phyloP scores from a whole-genome alignment of 2,329 filamentous ascomycete genomes.

The Cercospora nicotianae region DNA sequence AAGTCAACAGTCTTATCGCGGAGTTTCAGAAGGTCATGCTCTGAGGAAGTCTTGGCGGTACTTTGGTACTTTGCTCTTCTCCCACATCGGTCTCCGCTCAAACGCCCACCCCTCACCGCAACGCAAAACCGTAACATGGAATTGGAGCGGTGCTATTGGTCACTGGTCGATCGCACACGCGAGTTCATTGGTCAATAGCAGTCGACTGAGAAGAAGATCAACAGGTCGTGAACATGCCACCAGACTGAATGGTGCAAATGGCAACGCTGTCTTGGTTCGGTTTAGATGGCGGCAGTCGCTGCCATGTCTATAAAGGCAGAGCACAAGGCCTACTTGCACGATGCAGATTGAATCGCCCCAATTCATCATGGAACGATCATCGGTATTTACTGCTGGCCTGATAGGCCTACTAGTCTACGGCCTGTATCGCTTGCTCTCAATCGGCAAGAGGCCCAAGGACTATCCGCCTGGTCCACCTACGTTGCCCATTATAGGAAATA shows the following conservation, averaged over 20 bases:
- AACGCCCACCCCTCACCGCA: constrained; percentile 8
- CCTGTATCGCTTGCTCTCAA: constrained; percentile 19
- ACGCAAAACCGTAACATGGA: background rate
- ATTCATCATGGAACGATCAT: constrained; percentile 9
- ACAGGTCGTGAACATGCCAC: background rate
- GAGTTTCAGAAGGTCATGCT: constrained; percentile 12
- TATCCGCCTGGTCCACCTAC: constrained; percentile 34
- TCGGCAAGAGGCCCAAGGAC: constrained; percentile 28
- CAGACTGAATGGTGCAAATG: background rate
- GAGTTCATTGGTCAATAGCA: background rate
- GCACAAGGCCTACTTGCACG: background rate
- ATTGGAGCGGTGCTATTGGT: background rate
- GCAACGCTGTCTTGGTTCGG: background rate
- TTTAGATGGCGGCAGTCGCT: background rate
- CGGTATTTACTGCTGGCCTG: background rate
- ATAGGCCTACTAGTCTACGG: constrained; percentile 15
- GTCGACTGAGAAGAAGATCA: background rate
- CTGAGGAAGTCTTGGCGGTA: constrained; percentile 6
- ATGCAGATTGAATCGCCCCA: background rate
- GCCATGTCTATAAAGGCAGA: background rate
- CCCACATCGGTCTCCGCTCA: constrained; percentile 2
- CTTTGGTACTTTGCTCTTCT: background rate
- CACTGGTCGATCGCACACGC: background rate
- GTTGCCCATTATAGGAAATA: constrained; percentile 32
- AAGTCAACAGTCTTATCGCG: constrained; percentile 13